Evolutionary conservation across 2,329 filamentous ascomycete genomes (phyloP).

Genomic region (Metarhizium humberi): DNA sequence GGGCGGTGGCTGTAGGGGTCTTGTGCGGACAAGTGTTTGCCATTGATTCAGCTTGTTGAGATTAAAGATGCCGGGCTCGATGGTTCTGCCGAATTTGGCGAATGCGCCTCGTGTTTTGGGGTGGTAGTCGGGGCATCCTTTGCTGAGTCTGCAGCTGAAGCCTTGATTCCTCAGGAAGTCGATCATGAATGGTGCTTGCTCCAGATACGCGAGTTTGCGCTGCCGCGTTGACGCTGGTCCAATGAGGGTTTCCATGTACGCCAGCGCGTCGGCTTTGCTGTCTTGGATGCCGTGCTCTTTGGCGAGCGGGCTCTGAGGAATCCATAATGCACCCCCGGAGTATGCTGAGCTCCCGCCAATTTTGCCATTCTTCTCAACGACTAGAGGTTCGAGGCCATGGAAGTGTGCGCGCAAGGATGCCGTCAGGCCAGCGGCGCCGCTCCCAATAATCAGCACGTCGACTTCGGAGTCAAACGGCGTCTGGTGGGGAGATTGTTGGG

Average conservation of each 20-base stretch:
- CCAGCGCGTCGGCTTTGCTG: background rate
- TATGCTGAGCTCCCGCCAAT: background rate
- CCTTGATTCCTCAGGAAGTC: background rate
- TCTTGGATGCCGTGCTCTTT: background rate
- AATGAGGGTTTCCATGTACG: background rate
- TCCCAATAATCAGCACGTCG: background rate
- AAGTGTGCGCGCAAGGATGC: background rate
- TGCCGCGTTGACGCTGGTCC: background rate
- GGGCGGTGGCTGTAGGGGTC: background rate
- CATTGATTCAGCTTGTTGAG: background rate
- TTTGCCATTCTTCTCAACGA: background rate
- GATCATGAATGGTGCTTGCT: background rate
- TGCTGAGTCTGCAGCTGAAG: background rate
- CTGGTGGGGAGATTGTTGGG: background rate
- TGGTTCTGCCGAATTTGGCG: background rate
- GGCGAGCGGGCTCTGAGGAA: background rate
- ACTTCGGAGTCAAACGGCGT: conserved; percentile 29
- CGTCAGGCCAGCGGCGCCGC: background rate
- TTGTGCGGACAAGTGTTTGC: background rate
- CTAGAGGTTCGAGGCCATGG: background rate
- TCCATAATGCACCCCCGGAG: background rate
- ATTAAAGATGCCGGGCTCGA: background rate
- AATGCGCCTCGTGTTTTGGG: background rate
- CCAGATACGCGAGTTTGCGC: background rate
- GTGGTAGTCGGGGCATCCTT: background rate